Conservation (phyloP, 2,329 filamentous ascomycete genomes). For the Sporothrix schenckii region DNA sequence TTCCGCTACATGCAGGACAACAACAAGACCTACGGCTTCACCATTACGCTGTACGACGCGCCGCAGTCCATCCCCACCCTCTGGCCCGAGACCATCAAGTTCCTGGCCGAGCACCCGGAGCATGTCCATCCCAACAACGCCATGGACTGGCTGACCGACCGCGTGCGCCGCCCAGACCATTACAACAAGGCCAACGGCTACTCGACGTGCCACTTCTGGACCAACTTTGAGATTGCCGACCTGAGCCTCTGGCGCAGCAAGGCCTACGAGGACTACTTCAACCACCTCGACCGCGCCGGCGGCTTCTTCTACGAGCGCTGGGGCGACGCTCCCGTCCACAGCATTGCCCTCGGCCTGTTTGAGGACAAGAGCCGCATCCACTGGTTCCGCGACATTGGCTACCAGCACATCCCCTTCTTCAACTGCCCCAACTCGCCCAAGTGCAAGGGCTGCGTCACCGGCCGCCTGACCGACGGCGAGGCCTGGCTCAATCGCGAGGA, state of each 20-base stretch:
- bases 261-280: conserved; percentile 92
- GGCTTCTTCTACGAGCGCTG: conserved; percentile 62
- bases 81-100: conserved; percentile 95
- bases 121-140: conserved; percentile 84
- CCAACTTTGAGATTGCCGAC: conserved; percentile 95
- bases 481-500: conserved; percentile 85
- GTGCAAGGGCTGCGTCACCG: conserved; percentile 73
- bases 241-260: conserved; percentile 90
- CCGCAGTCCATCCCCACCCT: conserved; percentile 82
- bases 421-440: conserved; percentile 98
- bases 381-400: conserved; percentile 99
- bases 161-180: conserved; percentile 73
- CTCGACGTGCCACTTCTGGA: conserved; percentile 99
- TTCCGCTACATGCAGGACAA: conserved; percentile 98
- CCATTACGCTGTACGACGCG: conserved; percentile 93
- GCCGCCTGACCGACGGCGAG: conserved; percentile 86
- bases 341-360: conserved; percentile 87
- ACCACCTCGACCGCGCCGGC: conserved; percentile 88
- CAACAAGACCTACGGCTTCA: conserved; percentile 99
- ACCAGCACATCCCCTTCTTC: conserved; percentile 97
- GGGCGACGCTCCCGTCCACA: conserved; percentile 95
- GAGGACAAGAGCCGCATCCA: conserved; percentile 90
- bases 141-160: conserved; percentile 83
- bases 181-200: conserved; percentile 84
- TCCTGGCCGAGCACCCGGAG: conserved; percentile 80